A percentile compares a stretch with the other conserved stretches of the same genome.
Conservation (phyloP, 1,139 yeast species). For the Pichia sp. region DNA sequence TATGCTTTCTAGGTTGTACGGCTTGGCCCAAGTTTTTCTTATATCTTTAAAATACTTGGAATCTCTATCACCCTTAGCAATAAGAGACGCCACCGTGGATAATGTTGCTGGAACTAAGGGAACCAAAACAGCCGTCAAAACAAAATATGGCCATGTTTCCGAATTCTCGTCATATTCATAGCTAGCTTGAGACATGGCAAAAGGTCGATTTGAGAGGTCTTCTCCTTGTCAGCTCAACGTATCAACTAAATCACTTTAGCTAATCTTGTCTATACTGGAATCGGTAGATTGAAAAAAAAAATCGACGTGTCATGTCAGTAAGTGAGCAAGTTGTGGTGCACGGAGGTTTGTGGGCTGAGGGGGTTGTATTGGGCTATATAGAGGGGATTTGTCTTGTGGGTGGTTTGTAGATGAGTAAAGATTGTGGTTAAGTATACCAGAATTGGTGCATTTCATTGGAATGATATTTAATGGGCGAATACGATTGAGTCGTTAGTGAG, state of each 20-base stretch:
- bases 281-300: neutral
- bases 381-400: no score
- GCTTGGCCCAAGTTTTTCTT: conserved; percentile 19
- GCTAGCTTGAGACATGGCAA: conserved; percentile 31
- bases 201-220: neutral
- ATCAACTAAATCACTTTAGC: neutral
- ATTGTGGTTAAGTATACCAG: no score
- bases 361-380: no score
- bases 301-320: neutral
- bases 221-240: neutral
- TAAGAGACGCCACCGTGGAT: conserved; percentile 12
- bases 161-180: conserved; percentile 84
- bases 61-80: conserved; percentile 3
- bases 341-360: no score
- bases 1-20: conserved; percentile 37
- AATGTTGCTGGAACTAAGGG: conserved; percentile 66
- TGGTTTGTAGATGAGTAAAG: no score
- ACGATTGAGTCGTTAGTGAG: no score
- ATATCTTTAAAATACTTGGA: conserved; percentile 9
- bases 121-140: conserved; percentile 60
- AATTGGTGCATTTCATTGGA: no score
- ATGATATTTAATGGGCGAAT: no score
- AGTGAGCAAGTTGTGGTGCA: neutral
- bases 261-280: no score
- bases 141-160: conserved; percentile 94